Percentiles rank a stretch among this genome's conserved stretches.
Evolutionary conservation across 148 eudicot genomes (phyloP).

Genomic region (Rhododendron ferrugineum): DNA sequence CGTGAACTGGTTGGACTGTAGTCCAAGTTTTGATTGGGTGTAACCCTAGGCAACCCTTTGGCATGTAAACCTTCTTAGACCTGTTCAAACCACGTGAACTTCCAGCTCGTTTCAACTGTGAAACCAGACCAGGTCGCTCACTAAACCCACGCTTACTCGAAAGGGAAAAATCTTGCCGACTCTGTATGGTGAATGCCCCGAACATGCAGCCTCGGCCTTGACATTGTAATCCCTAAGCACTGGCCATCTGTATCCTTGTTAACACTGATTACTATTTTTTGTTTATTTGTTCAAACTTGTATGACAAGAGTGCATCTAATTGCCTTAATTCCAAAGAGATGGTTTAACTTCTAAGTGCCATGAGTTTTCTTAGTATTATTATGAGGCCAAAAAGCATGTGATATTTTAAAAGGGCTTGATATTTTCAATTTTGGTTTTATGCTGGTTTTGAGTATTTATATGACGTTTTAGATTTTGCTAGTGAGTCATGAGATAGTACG

Average conservation of each 20-base stretch:
- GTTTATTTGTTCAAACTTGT: not conserved
- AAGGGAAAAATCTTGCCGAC: not conserved
- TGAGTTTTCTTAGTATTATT: not conserved
- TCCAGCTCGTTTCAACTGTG: not conserved
- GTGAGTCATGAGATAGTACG: not conserved
- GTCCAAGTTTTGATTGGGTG: not conserved
- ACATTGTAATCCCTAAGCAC: not conserved
- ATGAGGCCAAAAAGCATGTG: not conserved
- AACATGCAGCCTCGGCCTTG: not conserved
- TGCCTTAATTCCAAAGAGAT: not conserved
- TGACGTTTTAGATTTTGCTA: not conserved
- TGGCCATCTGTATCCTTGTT: not conserved
- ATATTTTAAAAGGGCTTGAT: not conserved
- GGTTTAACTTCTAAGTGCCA: not conserved
- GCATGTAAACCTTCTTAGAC: not conserved
- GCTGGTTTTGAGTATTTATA: not conserved
- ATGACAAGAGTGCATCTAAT: not conserved
- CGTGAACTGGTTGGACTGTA: not conserved
- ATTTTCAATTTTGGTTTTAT: not conserved
- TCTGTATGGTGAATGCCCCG: not conserved
- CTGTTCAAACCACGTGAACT: not conserved
- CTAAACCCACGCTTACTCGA: not conserved
- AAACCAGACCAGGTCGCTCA: not conserved
- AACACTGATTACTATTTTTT: not conserved
- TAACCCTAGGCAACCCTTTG: not conserved